Base-by-base conservation (phyloP, 176 grass and related monocot species). In the Hordeum marinum region DNA sequence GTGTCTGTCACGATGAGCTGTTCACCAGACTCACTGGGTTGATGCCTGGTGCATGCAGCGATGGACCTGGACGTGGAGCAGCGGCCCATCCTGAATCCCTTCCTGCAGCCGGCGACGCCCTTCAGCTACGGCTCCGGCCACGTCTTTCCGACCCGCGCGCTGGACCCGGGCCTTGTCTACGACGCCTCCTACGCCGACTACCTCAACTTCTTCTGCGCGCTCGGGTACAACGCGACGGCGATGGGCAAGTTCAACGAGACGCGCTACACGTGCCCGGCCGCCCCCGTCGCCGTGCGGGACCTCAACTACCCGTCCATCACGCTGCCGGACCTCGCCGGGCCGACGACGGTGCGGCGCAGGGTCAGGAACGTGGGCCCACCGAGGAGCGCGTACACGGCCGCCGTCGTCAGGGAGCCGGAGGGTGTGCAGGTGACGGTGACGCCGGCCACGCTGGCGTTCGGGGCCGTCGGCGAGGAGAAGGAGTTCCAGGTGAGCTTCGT, bases 121-220 rank as follows among this genome's bases (percentile, higher is more conserved):
- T 94, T 97, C 77, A 80, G n/a, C 83, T 87, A 83, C 26, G 94
- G 94, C 20, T 83, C 94, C 0, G 94, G 92, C 25, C 90, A 94
- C 66, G 55, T 97, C 0, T 75, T 88, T 75, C 94, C 92, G 26
- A 72, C 52, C 15, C 64, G 65, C 0, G 86, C 94, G 15, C 59
- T 94, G 41, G 87, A 97, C 83, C 94, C 94, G 12, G 94, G 94
- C 42, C 84, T 97, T 21, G 88, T 97, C 18, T 97, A 97, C 50
- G 92, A 97, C 77, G 63, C 86, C 46, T 40, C 80, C 7, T 4
- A 59, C 8, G 26, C 18, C 10, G 92, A 97, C 75, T 90, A 97
- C 86, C 79, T 97, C 42, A 59, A 89, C 85, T 97, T 94, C 84
- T 85, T 97, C 46, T 97, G 92, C 83, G 12, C 81, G 58, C 8